These are phyloP conservation scores for Spathaspora boniae DNA, from an alignment of 805 yeast species.

Conservation along the genomic window DNA sequence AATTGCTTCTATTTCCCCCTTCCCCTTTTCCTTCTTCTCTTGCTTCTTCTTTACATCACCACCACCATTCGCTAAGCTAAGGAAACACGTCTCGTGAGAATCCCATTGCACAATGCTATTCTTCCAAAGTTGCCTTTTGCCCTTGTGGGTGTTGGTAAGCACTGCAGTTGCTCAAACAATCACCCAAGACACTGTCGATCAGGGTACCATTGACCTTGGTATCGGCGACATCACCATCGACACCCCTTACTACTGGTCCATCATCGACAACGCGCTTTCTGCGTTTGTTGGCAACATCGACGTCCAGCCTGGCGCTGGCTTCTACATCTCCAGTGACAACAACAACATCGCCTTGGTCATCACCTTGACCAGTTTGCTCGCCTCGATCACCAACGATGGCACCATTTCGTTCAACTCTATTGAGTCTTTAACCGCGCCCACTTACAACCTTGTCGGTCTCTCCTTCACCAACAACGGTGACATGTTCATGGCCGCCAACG, in stretches of 20 bases:
- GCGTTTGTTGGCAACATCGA: slow-evolving; percentile 20
- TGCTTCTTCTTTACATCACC: no score
- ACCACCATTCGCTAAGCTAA: no score
- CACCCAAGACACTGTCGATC: slow-evolving; percentile 14
- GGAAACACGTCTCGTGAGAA: no score
- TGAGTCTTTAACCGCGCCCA: slow-evolving; percentile 15
- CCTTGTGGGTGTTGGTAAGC: no score
- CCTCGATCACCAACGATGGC: slow-evolving; percentile 16
- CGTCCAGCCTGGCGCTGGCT: slow-evolving; percentile 20
- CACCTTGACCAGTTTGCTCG: slow-evolving; percentile 13
- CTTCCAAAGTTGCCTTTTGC: background rate
- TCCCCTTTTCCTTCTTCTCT: no score
- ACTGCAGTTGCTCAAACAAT: slow-evolving; percentile 4
- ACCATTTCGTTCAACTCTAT: slow-evolving; percentile 21
- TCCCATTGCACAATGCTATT: slow-evolving; percentile 5
- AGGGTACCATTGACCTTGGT: slow-evolving; percentile 16
- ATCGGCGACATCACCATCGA: slow-evolving; percentile 18
- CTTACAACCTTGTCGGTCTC: slow-evolving; percentile 14
- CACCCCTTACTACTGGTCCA: slow-evolving; percentile 25
- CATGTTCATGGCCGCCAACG: slow-evolving; percentile 21
- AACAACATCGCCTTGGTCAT: slow-evolving; percentile 11
- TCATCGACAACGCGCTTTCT: slow-evolving; percentile 20
- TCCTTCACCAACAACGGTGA: slow-evolving; percentile 22
- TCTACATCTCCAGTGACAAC: slow-evolving; percentile 18
- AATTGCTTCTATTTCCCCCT: no score